Percentiles rank a stretch among this genome's conserved stretches.
These are phyloP conservation scores for Parsonsia alboflavescens DNA, from an alignment of 257 asterid genomes.

Conservation along the genomic window DNA sequence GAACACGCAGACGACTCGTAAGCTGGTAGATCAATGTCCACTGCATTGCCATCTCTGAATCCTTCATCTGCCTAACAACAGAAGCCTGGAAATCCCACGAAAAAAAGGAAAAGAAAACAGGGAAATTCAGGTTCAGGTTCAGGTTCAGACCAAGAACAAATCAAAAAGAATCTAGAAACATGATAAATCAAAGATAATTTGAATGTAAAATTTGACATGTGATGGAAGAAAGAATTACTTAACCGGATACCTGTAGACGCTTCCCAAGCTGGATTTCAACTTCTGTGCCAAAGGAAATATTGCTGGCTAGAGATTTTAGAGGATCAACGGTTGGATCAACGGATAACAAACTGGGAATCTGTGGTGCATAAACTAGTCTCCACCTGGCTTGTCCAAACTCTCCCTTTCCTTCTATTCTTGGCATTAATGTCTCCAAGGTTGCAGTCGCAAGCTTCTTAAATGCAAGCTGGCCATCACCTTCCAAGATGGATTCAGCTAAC, in stretches of 20 bases:
- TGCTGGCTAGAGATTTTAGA: constrained; percentile 91
- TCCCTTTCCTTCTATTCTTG: constrained; percentile 97
- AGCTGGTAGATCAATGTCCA: constrained; percentile 98
- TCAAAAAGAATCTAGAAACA: not conserved
- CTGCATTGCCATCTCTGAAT: constrained; percentile 99
- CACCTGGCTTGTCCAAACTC: constrained; percentile 99
- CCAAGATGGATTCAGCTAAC: constrained; percentile 92
- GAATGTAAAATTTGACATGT: not conserved
- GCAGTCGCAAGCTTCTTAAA: constrained; percentile 99
- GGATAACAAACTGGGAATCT: constrained; percentile 88
- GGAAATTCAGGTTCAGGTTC: not conserved
- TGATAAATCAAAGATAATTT: not conserved
- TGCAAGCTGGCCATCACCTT: constrained; percentile 98
- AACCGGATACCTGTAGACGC: constrained; percentile 78
- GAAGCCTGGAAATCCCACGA: constrained; percentile 65
- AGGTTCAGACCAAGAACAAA: not conserved
- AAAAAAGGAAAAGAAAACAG: not conserved
- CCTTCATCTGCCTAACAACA: constrained; percentile 98
- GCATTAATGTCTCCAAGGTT: constrained; percentile 91
- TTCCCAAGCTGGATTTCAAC: constrained; percentile 97
- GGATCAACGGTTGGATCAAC: constrained; percentile 96
- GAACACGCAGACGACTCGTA: constrained; percentile 87
- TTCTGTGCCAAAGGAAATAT: constrained; percentile 96
- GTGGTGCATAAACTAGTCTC: constrained; percentile 98
- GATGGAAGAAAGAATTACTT: no score